phyloP scores from a whole-genome alignment of 441 rosid species.

The Adansonia madagascariensis region DNA sequence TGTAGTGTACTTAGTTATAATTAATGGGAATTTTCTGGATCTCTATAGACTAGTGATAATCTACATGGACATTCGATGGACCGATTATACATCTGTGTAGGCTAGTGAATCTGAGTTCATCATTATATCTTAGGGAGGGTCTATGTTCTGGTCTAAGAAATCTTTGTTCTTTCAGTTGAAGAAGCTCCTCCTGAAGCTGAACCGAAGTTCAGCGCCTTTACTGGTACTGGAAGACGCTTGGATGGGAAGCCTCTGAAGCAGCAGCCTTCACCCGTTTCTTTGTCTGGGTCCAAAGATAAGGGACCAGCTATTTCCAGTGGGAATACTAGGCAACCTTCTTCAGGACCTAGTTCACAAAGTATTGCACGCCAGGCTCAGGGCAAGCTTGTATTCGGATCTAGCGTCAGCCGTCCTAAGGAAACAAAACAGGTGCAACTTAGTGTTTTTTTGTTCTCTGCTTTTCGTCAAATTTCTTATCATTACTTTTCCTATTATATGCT shows the following conservation, averaged over 20 bases:
- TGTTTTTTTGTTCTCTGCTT: not conserved
- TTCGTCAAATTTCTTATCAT: not conserved
- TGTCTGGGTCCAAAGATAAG: conserved; percentile 54
- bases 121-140: not conserved
- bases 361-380: conserved; percentile 70
- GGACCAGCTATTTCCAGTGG: conserved; percentile 34
- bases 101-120: conserved; percentile 1
- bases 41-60: not conserved
- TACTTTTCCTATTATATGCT: not conserved
- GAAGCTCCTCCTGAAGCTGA: conserved; percentile 56
- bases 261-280: conserved; percentile 53
- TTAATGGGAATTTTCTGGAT: not conserved
- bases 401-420: conserved; percentile 45
- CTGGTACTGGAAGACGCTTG: conserved; percentile 78
- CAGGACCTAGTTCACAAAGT: conserved; percentile 52
- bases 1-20: not conserved
- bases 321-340: conserved; percentile 38
- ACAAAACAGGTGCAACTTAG: conserved; percentile 43
- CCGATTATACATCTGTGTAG: not conserved
- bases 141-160: conserved; percentile 16
- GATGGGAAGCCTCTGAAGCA: conserved; percentile 73
- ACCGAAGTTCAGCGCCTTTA: conserved; percentile 84
- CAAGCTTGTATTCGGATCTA: conserved; percentile 83
- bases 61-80: not conserved
- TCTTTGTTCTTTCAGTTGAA: conserved; percentile 51